A percentile compares a stretch with the other conserved stretches of the same genome.
phyloP scores from a whole-genome alignment of 1,284 basidiomycete species.

The Trichosporon ovoides region DNA sequence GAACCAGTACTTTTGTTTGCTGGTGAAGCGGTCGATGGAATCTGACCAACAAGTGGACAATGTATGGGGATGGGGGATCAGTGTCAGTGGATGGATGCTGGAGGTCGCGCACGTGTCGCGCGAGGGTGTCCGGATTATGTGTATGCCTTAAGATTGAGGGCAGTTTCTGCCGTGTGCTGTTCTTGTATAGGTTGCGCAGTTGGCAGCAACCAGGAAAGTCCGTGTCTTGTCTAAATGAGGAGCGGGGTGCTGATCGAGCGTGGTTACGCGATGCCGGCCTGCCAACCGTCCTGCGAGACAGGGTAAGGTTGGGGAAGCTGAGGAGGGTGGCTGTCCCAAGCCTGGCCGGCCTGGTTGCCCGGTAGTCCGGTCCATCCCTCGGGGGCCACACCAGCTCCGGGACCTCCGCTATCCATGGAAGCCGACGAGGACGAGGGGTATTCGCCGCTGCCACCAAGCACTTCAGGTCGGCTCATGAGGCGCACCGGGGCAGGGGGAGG shows the following conservation, averaged over 20 bases:
- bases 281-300: slow-evolving; percentile 21
- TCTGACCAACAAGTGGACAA: background rate
- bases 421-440: slow-evolving; percentile 18
- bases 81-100: slow-evolving; percentile 4
- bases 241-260: background rate
- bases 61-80: background rate
- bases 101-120: background rate
- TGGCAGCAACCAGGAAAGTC: background rate
- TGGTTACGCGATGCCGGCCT: slow-evolving; percentile 16
- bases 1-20: too few species aligned
- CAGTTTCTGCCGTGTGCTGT: background rate
- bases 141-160: background rate
- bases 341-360: background rate
- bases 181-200: background rate
- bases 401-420: slow-evolving; percentile 16
- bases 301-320: slow-evolving; percentile 15
- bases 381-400: slow-evolving; percentile 9
- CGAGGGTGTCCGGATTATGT: slow-evolving; percentile 1
- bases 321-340: slow-evolving; percentile 18
- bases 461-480: slow-evolving; percentile 12
- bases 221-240: background rate
- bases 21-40: background rate
- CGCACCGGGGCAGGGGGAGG: slow-evolving; percentile 11
- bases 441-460: slow-evolving; percentile 8
- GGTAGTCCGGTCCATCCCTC: slow-evolving; percentile 11